A percentile compares a stretch with the other conserved stretches of the same genome.
These are phyloP conservation scores for Naganishia antarctica DNA, from an alignment of 768 basidiomycete genomes.

Conservation along the genomic window DNA sequence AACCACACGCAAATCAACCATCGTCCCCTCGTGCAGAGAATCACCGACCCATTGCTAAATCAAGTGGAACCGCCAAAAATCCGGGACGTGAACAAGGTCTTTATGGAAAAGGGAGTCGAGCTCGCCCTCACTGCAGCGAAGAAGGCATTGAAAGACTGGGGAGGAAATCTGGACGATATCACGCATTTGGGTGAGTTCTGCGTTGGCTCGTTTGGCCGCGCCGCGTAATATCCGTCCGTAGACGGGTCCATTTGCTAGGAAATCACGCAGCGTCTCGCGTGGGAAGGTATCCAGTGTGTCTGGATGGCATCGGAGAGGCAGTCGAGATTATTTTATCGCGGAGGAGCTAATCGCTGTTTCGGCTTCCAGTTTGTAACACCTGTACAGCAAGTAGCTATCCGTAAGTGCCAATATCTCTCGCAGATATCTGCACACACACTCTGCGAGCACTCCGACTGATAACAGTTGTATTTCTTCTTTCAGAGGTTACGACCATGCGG, in stretches of 20 bases:
- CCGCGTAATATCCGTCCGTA: too few species aligned
- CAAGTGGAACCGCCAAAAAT: constrained; percentile 24
- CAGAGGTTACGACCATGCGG: constrained; percentile 29
- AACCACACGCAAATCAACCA: constrained; percentile 26
- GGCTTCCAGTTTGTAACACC: constrained; percentile 24
- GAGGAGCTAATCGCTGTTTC: not conserved
- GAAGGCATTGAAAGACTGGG: constrained; percentile 30
- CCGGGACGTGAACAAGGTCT: constrained; percentile 27
- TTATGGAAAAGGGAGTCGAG: constrained; percentile 28
- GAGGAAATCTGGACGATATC: constrained; percentile 25
- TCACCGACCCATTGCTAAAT: constrained; percentile 23
- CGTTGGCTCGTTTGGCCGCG: too few species aligned
- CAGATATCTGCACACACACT: too few species aligned
- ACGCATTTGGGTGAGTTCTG: constrained; percentile 29
- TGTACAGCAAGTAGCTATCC: constrained; percentile 29
- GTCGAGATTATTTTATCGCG: too few species aligned
- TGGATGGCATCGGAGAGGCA: too few species aligned
- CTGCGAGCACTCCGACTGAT: too few species aligned
- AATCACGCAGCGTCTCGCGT: too few species aligned
- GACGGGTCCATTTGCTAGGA: too few species aligned
- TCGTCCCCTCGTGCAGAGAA: constrained; percentile 24
- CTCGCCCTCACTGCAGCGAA: constrained; percentile 25
- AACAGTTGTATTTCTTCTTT: too few species aligned
- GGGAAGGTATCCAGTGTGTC: too few species aligned
- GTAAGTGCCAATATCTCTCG: too few species aligned